phyloP scores from a whole-genome alignment of 2,329 filamentous ascomycete genomes.

The Pleomassaria siparia region DNA sequence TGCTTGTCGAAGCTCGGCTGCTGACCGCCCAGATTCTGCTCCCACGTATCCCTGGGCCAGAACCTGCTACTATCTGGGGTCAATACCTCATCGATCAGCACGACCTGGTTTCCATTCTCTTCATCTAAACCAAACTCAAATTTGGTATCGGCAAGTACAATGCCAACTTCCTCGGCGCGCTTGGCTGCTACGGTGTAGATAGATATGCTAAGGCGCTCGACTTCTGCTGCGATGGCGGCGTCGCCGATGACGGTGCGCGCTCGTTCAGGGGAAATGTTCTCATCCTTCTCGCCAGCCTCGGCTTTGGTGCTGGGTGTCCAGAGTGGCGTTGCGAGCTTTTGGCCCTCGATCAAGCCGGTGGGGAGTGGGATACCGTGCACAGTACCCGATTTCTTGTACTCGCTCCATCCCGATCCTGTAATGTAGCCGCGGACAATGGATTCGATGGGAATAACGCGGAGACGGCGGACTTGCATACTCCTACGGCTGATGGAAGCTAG shows the following conservation, averaged over 20 bases:
- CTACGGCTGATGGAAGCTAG: slow-evolving; percentile 59
- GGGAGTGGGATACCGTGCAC: slow-evolving; percentile 76
- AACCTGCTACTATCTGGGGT: slow-evolving; percentile 78
- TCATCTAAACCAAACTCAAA: slow-evolving; percentile 72
- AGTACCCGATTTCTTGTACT: slow-evolving; percentile 73
- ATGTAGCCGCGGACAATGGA: slow-evolving; percentile 89
- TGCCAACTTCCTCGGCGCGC: slow-evolving; percentile 66
- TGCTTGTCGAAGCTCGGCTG: slow-evolving; percentile 87
- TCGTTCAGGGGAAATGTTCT: slow-evolving; percentile 75
- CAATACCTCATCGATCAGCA: slow-evolving; percentile 81
- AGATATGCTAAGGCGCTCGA: slow-evolving; percentile 65
- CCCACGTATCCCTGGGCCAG: slow-evolving; percentile 76
- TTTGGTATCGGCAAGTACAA: slow-evolving; percentile 78
- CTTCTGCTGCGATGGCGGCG: slow-evolving; percentile 61
- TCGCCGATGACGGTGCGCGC: slow-evolving; percentile 63
- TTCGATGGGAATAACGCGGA: slow-evolving; percentile 77
- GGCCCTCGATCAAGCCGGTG: slow-evolving; percentile 68
- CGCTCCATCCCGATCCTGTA: slow-evolving; percentile 80
- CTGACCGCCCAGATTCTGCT: slow-evolving; percentile 62
- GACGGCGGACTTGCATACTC: slow-evolving; percentile 74
- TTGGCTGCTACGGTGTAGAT: slow-evolving; percentile 66
- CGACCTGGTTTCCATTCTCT: slow-evolving; percentile 63
- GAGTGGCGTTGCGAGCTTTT: slow-evolving; percentile 68
- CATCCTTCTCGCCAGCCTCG: slow-evolving; percentile 73
- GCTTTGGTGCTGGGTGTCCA: slow-evolving; percentile 88